These are phyloP conservation scores for Periconia sp. DNA, from an alignment of 2,329 filamentous ascomycete genomes.

Conservation along the genomic window DNA sequence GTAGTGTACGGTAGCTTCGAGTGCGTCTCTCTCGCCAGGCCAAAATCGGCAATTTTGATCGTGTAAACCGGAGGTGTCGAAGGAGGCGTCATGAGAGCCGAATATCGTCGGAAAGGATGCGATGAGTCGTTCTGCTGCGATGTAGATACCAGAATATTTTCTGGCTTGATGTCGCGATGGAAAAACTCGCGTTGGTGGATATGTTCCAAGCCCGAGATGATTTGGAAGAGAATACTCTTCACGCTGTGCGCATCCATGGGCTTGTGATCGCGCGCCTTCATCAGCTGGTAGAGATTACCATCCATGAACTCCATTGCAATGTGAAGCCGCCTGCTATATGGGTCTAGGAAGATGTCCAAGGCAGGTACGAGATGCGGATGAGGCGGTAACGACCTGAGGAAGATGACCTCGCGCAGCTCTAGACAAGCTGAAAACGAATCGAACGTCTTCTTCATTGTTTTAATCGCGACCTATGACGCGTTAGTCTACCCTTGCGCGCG, in stretches of 20 bases:
- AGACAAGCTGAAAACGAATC: conserved; percentile 89
- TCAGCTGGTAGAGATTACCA: conserved; percentile 96
- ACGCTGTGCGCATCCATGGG: conserved; percentile 87
- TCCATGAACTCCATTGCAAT: conserved; percentile 99
- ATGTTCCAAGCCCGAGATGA: conserved; percentile 93
- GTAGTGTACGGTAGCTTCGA: conserved; percentile 97
- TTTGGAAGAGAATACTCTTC: conserved; percentile 97
- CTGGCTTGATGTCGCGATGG: conserved; percentile 98
- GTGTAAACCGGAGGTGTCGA: conserved; percentile 93
- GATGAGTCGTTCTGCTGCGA: conserved; percentile 80
- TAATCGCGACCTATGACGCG: conserved; percentile 82
- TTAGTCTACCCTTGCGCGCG: conserved; percentile 22
- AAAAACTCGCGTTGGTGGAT: conserved; percentile 98
- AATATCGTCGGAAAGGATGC: conserved; percentile 91
- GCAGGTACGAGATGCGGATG: conserved; percentile 96
- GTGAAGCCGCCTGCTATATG: conserved; percentile 93
- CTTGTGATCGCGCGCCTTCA: conserved; percentile 98
- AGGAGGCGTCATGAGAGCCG: conserved; percentile 88
- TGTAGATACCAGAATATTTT: conserved; percentile 96
- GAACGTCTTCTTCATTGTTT: conserved; percentile 99
- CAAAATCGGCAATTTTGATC: conserved; percentile 98
- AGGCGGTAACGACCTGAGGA: conserved; percentile 83
- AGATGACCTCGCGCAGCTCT: conserved; percentile 95
- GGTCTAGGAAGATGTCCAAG: conserved; percentile 97
- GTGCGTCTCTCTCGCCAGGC: conserved; percentile 94